A percentile compares a stretch with the other conserved stretches of the same genome.
Conservation (phyloP, 768 basidiomycete genomes). For the Leucocoprinus leucothites region DNA sequence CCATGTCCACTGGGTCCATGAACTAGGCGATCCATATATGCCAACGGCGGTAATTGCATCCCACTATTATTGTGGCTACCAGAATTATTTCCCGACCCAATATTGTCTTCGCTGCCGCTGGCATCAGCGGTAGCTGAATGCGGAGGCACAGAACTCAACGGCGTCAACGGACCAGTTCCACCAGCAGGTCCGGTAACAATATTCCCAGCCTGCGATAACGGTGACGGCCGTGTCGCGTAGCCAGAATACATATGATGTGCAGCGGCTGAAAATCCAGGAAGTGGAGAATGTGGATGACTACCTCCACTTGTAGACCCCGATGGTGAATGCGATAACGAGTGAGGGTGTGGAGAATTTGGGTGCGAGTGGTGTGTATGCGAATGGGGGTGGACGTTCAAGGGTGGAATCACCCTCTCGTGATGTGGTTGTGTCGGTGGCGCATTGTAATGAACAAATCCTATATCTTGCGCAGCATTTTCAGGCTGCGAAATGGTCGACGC, state of each 20-base stretch:
- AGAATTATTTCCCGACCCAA: background rate
- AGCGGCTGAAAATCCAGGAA: background rate
- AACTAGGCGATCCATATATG: slow-evolving; percentile 9
- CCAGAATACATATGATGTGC: slow-evolving; percentile 9
- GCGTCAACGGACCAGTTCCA: slow-evolving; percentile 9
- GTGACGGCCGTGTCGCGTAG: slow-evolving; percentile 8
- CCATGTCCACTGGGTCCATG: background rate
- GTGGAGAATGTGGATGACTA: slow-evolving; percentile 4
- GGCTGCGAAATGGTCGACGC: slow-evolving; percentile 2
- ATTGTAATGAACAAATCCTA: slow-evolving; percentile 10
- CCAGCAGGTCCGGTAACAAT: slow-evolving; percentile 10
- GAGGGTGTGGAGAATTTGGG: background rate
- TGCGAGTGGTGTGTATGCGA: background rate
- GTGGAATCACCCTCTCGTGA: slow-evolving; percentile 5
- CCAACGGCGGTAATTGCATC: slow-evolving; percentile 11
- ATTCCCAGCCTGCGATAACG: slow-evolving; percentile 9
- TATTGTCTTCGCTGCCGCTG: background rate
- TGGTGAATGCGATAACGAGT: slow-evolving; percentile 1
- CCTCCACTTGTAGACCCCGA: background rate
- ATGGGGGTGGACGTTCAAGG: slow-evolving; percentile 3
- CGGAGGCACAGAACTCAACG: slow-evolving; percentile 1
- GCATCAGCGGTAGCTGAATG: slow-evolving; percentile 6
- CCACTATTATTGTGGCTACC: background rate
- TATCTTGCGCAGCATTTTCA: background rate
- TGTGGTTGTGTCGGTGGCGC: slow-evolving; percentile 2